Conservation (phyloP, 2,329 filamentous ascomycete species). For the Colletotrichum sp. region DNA sequence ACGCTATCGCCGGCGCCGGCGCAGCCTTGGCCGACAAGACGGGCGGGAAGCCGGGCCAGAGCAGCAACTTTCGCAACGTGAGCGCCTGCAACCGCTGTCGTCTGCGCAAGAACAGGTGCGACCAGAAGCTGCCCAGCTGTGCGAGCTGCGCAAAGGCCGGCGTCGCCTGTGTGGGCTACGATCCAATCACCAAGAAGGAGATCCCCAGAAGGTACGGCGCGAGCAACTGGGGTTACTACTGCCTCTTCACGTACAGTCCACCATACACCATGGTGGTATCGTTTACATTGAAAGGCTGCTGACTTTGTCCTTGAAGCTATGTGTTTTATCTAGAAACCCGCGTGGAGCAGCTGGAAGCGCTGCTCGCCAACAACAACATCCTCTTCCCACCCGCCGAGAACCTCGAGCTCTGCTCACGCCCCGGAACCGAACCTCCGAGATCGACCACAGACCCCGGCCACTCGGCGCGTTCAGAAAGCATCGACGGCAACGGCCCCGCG, state of each 20-base stretch:
- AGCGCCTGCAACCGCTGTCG: conserved; percentile 94
- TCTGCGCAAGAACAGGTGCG: conserved; percentile 91
- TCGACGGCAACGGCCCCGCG: conserved; percentile 31
- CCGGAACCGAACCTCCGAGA: conserved; percentile 40
- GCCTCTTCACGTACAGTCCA: background rate
- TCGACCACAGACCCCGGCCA: conserved; percentile 37
- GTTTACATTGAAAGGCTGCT: conserved; percentile 30
- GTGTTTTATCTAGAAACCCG: conserved; percentile 93
- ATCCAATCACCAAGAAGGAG: conserved; percentile 94
- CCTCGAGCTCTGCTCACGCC: conserved; percentile 69
- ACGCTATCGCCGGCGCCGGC: conserved; percentile 27
- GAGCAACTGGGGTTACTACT: background rate
- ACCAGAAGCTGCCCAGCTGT: conserved; percentile 90
- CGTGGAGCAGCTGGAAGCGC: conserved; percentile 80
- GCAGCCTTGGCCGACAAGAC: conserved; percentile 30
- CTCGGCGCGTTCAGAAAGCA: conserved; percentile 37
- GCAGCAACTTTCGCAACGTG: conserved; percentile 81
- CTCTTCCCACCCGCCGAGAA: conserved; percentile 73
- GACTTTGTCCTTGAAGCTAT: conserved; percentile 62
- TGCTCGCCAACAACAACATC: conserved; percentile 74
- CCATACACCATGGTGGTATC: conserved; percentile 32
- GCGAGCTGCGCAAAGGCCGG: conserved; percentile 92
- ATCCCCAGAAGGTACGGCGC: conserved; percentile 82
- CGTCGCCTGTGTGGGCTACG: conserved; percentile 92
- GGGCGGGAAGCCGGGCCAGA: conserved; percentile 56